Base-by-base conservation (phyloP, 2,329 filamentous ascomycete genomes). In the Rhynchosporium agropyri region DNA sequence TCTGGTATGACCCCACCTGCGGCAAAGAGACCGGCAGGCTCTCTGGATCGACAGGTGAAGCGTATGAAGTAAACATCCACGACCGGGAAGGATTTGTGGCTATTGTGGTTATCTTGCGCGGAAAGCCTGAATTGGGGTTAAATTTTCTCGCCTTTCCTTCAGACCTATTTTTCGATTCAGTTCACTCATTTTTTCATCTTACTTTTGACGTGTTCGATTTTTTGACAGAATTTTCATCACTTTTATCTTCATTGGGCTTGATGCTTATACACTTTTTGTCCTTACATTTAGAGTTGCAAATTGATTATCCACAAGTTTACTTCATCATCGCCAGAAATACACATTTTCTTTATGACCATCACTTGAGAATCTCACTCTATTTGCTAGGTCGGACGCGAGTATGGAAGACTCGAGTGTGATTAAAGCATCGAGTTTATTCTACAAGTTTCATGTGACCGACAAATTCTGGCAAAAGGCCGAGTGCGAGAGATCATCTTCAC, bases 11-110 rank as follows among this genome's bases (percentile, higher is more conserved):
- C 42, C 31, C 40, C 54, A 6, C 56, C 64, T 28, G 58, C 61
- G 12, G 62, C 67, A 26, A 70, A 74, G 63, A 69, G 70, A 51
- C 63, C 67, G 55, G 68, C 66, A 15, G 65, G 65, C 31, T 55
- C 65, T n/a, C 53, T 65, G 33, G 69, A 72, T 15, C 66, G 68
- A 48, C 68, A 66, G 33, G 65, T 53, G 46, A 71, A 70, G 51
- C 64, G 68, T 49, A 73, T 72, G 70, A 73, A 71, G 65, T 74
- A 68, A 62, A 26, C 43, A 5, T 45, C 28, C 53, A 57, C 58
- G 58, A 29, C 29, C 12, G 58, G 7, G 42, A 33, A 50, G 38
- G 56, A 49, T 49, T 8, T 60, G 59, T 33, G 33, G 26, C 49
- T 60, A 29, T 40, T 20, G 10, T 3, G 51, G 36, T 1, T 9